Evolutionary conservation across 768 basidiomycete genomes (phyloP).

Genomic region (Russula abietina): DNA sequence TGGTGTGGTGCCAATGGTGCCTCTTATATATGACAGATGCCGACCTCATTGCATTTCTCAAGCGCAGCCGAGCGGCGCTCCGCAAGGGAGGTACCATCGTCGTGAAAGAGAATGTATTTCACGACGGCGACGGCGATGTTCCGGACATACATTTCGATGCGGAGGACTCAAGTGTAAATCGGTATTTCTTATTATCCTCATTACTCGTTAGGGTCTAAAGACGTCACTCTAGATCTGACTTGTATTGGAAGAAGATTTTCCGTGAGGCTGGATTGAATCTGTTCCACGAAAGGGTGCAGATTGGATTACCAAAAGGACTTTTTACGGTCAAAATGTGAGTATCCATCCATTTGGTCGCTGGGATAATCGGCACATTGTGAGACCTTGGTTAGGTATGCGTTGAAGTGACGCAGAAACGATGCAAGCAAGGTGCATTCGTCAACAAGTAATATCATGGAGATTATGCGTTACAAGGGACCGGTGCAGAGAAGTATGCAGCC

Average conservation of each 20-base stretch:
- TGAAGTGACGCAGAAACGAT: constrained; percentile 36
- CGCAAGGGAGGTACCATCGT: constrained; percentile 62
- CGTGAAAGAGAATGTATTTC: constrained; percentile 88
- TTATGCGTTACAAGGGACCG: background rate
- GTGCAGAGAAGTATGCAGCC: constrained; percentile 39
- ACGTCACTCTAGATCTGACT: constrained; percentile 58
- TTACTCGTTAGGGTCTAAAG: background rate
- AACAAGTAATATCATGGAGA: background rate
- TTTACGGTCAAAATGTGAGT: constrained; percentile 84
- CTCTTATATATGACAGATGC: constrained; percentile 75
- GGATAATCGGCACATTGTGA: background rate
- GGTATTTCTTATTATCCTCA: constrained; percentile 41
- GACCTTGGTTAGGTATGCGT: constrained; percentile 45
- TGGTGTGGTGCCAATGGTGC: constrained; percentile 98
- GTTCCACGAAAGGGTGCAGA: constrained; percentile 69
- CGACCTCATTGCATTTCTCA: constrained; percentile 75
- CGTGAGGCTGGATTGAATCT: constrained; percentile 63
- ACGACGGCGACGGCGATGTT: constrained; percentile 46
- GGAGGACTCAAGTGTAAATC: constrained; percentile 83
- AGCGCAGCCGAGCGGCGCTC: constrained; percentile 54
- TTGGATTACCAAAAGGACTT: constrained; percentile 74
- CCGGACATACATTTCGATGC: constrained; percentile 65
- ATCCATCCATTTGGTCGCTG: background rate
- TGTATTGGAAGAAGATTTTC: constrained; percentile 76
- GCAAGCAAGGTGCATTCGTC: background rate